Conservation (phyloP, 2,329 filamentous ascomycete genomes). For the Aspergillus melleus region DNA sequence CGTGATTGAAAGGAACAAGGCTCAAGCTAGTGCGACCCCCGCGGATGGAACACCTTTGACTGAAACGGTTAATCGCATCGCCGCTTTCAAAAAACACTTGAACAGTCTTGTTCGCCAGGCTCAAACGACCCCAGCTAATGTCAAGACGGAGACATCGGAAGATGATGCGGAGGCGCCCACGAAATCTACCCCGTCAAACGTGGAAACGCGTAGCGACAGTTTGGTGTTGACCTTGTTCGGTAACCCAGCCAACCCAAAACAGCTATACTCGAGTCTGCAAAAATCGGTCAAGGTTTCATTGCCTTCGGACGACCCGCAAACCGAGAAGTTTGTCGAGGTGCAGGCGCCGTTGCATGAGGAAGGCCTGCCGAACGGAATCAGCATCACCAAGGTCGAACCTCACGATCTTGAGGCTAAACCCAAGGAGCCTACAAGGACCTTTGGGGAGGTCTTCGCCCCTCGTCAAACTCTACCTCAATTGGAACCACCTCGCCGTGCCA, state of each 20-base stretch:
- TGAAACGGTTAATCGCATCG: slow-evolving; percentile 47
- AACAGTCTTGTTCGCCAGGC: slow-evolving; percentile 64
- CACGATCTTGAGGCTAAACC: slow-evolving; percentile 36
- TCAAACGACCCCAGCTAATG: slow-evolving; percentile 46
- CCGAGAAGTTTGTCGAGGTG: slow-evolving; percentile 40
- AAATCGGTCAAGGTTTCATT: slow-evolving; percentile 41
- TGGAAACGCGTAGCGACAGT: slow-evolving; percentile 50
- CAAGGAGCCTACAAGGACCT: slow-evolving; percentile 37
- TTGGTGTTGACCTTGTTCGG: slow-evolving; percentile 75
- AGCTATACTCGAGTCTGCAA: slow-evolving; percentile 84
- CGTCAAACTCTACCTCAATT: slow-evolving; percentile 38
- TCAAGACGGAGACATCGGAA: slow-evolving; percentile 36
- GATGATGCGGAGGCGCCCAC: slow-evolving; percentile 37
- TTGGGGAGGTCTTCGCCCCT: slow-evolving; percentile 48
- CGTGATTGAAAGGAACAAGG: slow-evolving; percentile 39
- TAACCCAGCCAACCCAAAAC: slow-evolving; percentile 70
- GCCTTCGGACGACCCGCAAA: slow-evolving; percentile 38
- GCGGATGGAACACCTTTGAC: slow-evolving; percentile 30
- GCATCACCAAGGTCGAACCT: slow-evolving; percentile 65
- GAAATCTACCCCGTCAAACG: slow-evolving; percentile 36
- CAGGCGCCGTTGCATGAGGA: slow-evolving; percentile 60
- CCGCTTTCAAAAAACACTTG: slow-evolving; percentile 62
- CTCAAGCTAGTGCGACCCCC: slow-evolving; percentile 27
- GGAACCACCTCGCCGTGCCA: slow-evolving; percentile 42
- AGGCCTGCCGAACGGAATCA: slow-evolving; percentile 72